Percentiles rank a stretch among this genome's conserved stretches.
These are phyloP conservation scores for Marasmius fiardii DNA, from an alignment of 1,284 basidiomycete species.

Conservation along the genomic window DNA sequence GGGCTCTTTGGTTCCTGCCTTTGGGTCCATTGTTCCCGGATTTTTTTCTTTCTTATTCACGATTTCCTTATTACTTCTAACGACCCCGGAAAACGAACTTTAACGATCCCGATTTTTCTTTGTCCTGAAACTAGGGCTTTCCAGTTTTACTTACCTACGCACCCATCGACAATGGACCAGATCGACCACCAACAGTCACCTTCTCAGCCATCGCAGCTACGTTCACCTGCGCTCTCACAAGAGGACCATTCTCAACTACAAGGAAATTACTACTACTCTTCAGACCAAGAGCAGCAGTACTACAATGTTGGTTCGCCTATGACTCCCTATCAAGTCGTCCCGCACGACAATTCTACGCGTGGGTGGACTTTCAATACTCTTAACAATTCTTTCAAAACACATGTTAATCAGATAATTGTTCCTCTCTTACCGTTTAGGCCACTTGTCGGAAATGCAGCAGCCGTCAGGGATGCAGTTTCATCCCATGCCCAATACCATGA, in stretches of 20 bases:
- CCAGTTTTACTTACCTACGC: slow-evolving; percentile 26
- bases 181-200: slow-evolving; percentile 23
- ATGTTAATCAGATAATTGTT: slow-evolving; percentile 19
- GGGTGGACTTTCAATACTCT: slow-evolving; percentile 13
- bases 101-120: slow-evolving; percentile 9
- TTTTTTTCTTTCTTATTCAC: slow-evolving; percentile 18
- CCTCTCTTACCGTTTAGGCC: slow-evolving; percentile 9
- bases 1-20: neutral
- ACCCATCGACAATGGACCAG: slow-evolving; percentile 18
- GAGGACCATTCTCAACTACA: neutral
- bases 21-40: slow-evolving; percentile 12
- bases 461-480: slow-evolving; percentile 22
- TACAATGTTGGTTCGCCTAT: slow-evolving; percentile 31
- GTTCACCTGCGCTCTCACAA: slow-evolving; percentile 14
- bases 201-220: slow-evolving; percentile 12
- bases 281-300: slow-evolving; percentile 37
- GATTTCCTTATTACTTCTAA: slow-evolving; percentile 26
- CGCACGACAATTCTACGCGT: slow-evolving; percentile 16
- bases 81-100: slow-evolving; percentile 11
- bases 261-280: slow-evolving; percentile 30
- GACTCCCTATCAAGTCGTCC: slow-evolving; percentile 32
- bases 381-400: slow-evolving; percentile 13
- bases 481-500: slow-evolving; percentile 8
- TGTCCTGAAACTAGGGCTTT: slow-evolving; percentile 20
- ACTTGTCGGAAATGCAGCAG: slow-evolving; percentile 16